Conservation (phyloP, 2,329 filamentous ascomycete genomes). For the Aspergillus fumigatiaffinis region DNA sequence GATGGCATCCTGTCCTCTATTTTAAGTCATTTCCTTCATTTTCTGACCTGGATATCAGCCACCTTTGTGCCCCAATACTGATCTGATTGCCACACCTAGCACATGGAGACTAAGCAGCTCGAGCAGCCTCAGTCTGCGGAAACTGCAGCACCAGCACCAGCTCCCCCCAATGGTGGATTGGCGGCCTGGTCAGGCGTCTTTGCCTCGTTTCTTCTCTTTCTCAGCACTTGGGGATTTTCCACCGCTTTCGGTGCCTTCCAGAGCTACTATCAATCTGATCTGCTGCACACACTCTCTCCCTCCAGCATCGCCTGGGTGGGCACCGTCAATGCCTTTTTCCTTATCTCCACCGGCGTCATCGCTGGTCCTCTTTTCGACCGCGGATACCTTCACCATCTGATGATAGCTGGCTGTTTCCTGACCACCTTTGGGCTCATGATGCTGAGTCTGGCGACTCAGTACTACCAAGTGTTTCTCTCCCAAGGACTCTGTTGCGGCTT, state of each 20-base stretch:
- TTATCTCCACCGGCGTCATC: conserved; percentile 42
- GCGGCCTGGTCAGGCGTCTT: conserved; percentile 18
- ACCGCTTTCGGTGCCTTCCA: conserved; percentile 23
- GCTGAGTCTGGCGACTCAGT: conserved; percentile 38
- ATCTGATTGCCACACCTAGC: too few relatives aligned
- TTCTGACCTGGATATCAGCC: too few relatives aligned
- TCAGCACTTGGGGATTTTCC: conserved; percentile 19
- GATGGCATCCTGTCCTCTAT: too few relatives aligned
- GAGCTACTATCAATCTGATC: conserved; percentile 19
- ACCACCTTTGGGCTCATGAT: conserved; percentile 44
- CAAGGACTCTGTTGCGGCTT: conserved; percentile 45
- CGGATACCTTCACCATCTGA: conserved; percentile 36
- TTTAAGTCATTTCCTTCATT: too few relatives aligned
- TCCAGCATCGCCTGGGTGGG: conserved; percentile 44
- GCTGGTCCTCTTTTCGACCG: conserved; percentile 45
- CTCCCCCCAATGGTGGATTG: conserved; percentile 16
- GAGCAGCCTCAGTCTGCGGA: background rate
- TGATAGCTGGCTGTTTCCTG: conserved; percentile 36
- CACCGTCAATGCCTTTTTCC: conserved; percentile 41
- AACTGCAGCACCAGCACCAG: background rate
- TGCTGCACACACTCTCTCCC: conserved; percentile 19
- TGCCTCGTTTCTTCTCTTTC: conserved; percentile 17
- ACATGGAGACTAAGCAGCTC: background rate
- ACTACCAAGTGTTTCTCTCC: conserved; percentile 45
- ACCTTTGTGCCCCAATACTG: too few relatives aligned